phyloP scores from a whole-genome alignment of 2,329 filamentous ascomycete genomes.

The Pseudocercospora pini-densiflorae region DNA sequence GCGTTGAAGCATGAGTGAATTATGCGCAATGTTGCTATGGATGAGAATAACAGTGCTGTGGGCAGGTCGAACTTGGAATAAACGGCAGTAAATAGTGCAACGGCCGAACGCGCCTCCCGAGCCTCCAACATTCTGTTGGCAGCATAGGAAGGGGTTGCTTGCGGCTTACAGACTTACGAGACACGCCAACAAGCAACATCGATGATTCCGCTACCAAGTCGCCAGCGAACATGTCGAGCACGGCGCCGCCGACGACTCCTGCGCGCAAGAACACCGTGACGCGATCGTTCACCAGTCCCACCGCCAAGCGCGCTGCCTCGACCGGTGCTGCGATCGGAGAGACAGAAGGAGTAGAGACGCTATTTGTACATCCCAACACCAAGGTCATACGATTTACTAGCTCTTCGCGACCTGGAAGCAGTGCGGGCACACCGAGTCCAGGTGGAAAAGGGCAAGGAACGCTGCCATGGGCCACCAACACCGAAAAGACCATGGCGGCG shows the following conservation, averaged over 20 bases:
- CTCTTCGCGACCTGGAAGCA: conserved; percentile 36
- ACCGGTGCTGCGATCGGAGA: conserved; percentile 42
- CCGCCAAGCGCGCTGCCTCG: conserved; percentile 41
- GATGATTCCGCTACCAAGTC: conserved; percentile 3
- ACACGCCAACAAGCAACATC: not conserved
- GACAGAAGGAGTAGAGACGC: conserved; percentile 63
- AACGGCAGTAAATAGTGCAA: not conserved
- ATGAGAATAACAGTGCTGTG: not conserved
- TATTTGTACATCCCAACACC: conserved; percentile 74
- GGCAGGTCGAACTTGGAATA: not conserved
- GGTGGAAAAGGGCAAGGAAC: conserved; percentile 50
- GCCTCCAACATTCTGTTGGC: not conserved
- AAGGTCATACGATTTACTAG: conserved; percentile 71
- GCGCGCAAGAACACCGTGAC: conserved; percentile 33
- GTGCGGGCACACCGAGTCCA: conserved; percentile 22
- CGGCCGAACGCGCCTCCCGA: conserved; percentile 7
- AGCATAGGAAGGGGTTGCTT: not conserved
- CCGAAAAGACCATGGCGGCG: conserved; percentile 80
- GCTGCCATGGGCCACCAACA: conserved; percentile 73
- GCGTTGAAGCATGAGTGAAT: not conserved
- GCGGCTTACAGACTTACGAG: not conserved
- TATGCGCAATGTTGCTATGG: not conserved
- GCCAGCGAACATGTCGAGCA: conserved; percentile 28
- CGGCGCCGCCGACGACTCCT: conserved; percentile 35
- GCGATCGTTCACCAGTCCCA: conserved; percentile 56